phyloP scores from a whole-genome alignment of 306 rosid species.

The Corylus avellana region DNA sequence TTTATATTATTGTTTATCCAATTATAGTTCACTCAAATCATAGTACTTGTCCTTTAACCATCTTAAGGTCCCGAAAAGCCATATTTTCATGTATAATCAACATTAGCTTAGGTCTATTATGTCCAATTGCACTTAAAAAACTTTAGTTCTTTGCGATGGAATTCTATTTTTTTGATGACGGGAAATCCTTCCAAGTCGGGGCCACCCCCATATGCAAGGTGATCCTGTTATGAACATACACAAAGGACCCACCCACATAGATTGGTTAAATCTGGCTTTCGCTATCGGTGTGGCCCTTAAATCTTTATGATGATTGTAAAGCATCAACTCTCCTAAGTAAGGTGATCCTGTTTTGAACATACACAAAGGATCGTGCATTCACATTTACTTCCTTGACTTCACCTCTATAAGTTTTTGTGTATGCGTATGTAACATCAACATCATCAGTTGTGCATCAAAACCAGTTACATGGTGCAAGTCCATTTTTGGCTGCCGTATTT shows the following conservation, averaged over 20 bases:
- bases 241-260: no score
- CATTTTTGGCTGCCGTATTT: no score
- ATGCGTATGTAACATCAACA: neutral
- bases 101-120: neutral
- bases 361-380: neutral
- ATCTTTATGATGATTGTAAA: neutral
- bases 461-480: neutral
- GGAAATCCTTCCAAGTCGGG: no score
- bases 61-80: neutral
- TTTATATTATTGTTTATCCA: neutral
- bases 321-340: neutral
- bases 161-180: neutral
- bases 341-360: neutral
- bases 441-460: neutral
- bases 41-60: neutral
- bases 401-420: no score
- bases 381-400: neutral
- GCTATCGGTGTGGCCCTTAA: neutral
- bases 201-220: no score
- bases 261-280: no score
- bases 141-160: neutral
- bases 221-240: no score
- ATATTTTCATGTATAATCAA: constrained; percentile 4
- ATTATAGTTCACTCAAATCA: neutral
- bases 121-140: neutral